Evolutionary conservation across 305 asterid genomes (phyloP), one percentile per base, ranked within the genome.

Genomic region (Fraxinus ornus): DNA sequence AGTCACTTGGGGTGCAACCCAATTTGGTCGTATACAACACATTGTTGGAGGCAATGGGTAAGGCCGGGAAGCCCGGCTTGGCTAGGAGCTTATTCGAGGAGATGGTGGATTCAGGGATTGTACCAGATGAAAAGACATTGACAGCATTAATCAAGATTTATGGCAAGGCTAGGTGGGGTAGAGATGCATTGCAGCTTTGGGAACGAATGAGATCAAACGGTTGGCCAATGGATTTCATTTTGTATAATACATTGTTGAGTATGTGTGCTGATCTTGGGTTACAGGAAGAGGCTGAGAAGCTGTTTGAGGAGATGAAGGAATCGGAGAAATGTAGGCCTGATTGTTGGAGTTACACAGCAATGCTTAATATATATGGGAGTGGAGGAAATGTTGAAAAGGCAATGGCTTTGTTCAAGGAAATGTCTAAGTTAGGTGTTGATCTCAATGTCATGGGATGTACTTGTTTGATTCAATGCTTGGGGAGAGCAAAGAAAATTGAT

Each of bases 181-280:
- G 88, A 49, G 97, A 96, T 80, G 99, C 98, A 3, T 78, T 96
- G 86, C 90, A 90, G 78, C 92, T 96, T 39, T 96, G 98, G 98
- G 97, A 94, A 60, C 75, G 97, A 78, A 94, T 96, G 98, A 92
- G 83, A 86, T 81, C 78, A 15, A 94, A 94, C 0, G 90, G 93
- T 1, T 96, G 99, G 99, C 98, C 99, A 12, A 90, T 92, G 86
- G 98, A 96, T 83, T 93, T 94, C 86, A 90, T 93, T 57, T 78
- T 96, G 89, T 93, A 93, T 62, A 96, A 94, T 82, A 90, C 98
- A 0, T 85, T 96, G 93, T 82, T 96, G 83, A 93, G 95, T 84
- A 94, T 93, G 99, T 96, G 98, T 89, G 99, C 98, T 70, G 98
- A 96, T 90, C 88, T 96, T 77, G 99, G 98, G 32, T 86, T 95